Evolutionary conservation across 495 filamentous ascomycete genomes (phyloP).

Genomic region (Geopyxis carbonaria): DNA sequence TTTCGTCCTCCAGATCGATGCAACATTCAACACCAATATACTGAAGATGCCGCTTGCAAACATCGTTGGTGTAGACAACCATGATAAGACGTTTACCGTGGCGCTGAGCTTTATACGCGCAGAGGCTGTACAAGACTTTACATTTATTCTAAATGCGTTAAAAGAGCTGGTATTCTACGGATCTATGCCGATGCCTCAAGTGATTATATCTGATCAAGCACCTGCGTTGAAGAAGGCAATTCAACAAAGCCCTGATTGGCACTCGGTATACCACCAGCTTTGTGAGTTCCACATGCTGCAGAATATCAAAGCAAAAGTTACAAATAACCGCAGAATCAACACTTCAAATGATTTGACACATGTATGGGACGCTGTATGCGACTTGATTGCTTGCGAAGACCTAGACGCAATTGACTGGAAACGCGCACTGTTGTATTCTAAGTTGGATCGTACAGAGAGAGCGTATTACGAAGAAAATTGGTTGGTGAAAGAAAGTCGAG

Average conservation of each 20-base stretch:
- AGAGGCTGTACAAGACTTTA: neutral
- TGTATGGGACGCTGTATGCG: neutral
- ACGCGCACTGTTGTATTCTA: neutral
- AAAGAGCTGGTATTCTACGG: conserved; percentile 1
- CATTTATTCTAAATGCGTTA: neutral
- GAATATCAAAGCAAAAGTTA: neutral
- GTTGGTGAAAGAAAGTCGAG: neutral
- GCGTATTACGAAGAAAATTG: neutral
- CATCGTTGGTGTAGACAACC: conserved; percentile 2
- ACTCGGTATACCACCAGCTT: conserved; percentile 1
- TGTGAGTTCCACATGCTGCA: conserved; percentile 1
- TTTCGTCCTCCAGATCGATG: neutral
- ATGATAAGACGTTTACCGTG: neutral
- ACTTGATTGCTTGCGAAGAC: neutral
- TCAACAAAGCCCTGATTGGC: neutral
- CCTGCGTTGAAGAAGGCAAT: neutral
- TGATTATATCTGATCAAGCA: conserved; percentile 3
- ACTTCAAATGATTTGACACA: neutral
- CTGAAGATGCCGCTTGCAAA: conserved; percentile 2
- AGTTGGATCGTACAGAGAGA: neutral
- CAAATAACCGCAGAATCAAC: neutral
- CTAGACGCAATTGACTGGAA: neutral
- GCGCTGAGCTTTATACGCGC: conserved; percentile 1
- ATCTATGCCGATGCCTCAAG: neutral
- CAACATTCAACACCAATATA: too few species aligned